Evolutionary conservation across 2,329 filamentous ascomycete species (phyloP).

Genomic region (Fusarium sp.): DNA sequence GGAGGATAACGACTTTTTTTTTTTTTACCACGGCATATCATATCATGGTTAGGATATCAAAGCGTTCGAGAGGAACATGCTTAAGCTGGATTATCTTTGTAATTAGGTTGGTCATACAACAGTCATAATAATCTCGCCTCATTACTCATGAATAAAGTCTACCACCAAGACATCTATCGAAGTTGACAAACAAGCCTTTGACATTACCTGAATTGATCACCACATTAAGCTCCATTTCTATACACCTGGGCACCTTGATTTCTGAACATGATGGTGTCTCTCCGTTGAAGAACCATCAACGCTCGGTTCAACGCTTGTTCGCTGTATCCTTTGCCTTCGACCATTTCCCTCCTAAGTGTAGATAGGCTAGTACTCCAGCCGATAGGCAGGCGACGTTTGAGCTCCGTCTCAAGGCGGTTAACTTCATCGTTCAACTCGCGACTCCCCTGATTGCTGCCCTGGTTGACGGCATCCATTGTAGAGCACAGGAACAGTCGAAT

Average conservation of each 20-base stretch:
- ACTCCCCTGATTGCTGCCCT: slow-evolving; percentile 83
- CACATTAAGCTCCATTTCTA: slow-evolving; percentile 70
- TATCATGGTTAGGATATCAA: background rate
- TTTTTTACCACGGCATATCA: background rate
- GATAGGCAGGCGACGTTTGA: slow-evolving; percentile 87
- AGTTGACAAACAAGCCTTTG: slow-evolving; percentile 16
- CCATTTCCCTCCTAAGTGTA: slow-evolving; percentile 88
- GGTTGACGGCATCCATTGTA: slow-evolving; percentile 97
- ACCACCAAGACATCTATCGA: slow-evolving; percentile 18
- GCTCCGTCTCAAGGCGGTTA: slow-evolving; percentile 84
- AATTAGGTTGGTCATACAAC: slow-evolving; percentile 1
- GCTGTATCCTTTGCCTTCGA: slow-evolving; percentile 88
- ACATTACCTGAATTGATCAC: slow-evolving; percentile 17
- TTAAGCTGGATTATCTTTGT: background rate
- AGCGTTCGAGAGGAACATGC: background rate
- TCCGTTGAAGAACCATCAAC: slow-evolving; percentile 83
- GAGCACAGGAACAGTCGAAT: slow-evolving; percentile 95
- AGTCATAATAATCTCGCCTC: slow-evolving; percentile 23
- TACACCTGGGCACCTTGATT: slow-evolving; percentile 81
- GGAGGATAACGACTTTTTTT: background rate
- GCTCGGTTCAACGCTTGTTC: slow-evolving; percentile 88
- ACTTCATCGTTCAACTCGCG: slow-evolving; percentile 93
- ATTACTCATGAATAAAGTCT: slow-evolving; percentile 37
- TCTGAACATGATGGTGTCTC: slow-evolving; percentile 85
- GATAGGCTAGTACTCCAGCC: slow-evolving; percentile 94